A percentile compares a stretch with the other conserved stretches of the same genome.
These are phyloP conservation scores for Leucosporidium scottii DNA, from an alignment of 768 basidiomycete species.

Conservation along the genomic window DNA sequence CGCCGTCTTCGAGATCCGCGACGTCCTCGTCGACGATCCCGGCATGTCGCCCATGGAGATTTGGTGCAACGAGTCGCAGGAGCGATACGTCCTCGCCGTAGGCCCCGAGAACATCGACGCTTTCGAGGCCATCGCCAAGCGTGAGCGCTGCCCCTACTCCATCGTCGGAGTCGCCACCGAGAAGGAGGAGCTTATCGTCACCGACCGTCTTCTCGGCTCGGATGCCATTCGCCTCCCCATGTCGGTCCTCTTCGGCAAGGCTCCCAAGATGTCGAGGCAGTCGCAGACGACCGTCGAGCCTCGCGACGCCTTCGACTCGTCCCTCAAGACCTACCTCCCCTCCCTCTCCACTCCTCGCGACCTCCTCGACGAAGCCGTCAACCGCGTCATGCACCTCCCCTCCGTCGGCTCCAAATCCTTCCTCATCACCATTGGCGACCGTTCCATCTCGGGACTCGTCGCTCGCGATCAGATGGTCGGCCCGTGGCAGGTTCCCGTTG, in stretches of 20 bases:
- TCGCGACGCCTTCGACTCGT: conserved; percentile 59
- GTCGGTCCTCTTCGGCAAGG: conserved; percentile 93
- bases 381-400: conserved; percentile 81
- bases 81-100: conserved; percentile 91
- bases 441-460: conserved; percentile 86
- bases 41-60: conserved; percentile 99
- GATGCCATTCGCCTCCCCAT: conserved; percentile 84
- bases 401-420: conserved; percentile 93
- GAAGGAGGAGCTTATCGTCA: conserved; percentile 76
- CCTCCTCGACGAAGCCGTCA: conserved; percentile 53
- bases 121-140: conserved; percentile 69
- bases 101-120: conserved; percentile 52
- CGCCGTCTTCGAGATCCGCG: conserved; percentile 84
- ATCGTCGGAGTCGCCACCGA: conserved; percentile 80
- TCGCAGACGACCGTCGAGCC: conserved; percentile 52
- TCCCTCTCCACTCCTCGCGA: conserved; percentile 43
- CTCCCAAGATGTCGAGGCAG: conserved; percentile 77
- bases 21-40: conserved; percentile 81
- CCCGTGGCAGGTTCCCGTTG: conserved; percentile 95
- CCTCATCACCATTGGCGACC: conserved; percentile 96
- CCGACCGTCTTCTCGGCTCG: conserved; percentile 68
- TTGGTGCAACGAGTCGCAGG: conserved; percentile 99
- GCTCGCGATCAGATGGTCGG: conserved; percentile 98
- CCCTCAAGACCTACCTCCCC: conserved; percentile 58
- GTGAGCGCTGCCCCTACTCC: conserved; percentile 90